Percentiles rank a stretch among this genome's conserved stretches.
phyloP scores from a whole-genome alignment of 2,329 filamentous ascomycete genomes.

The Exophiala lecanii-corni region DNA sequence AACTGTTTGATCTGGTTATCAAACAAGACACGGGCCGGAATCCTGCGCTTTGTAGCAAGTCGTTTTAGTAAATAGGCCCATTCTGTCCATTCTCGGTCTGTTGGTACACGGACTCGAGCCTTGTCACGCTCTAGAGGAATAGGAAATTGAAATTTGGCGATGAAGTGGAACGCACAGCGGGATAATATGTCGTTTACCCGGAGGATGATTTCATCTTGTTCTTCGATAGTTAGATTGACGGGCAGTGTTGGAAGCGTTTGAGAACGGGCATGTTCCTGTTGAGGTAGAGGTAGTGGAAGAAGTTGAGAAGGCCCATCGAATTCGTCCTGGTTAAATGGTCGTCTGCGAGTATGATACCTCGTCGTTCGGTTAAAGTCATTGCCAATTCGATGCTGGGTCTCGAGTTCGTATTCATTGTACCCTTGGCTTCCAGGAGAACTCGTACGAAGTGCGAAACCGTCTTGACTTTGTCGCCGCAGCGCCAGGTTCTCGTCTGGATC shows the following conservation, averaged over 20 bases:
- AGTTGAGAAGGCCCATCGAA: constrained; percentile 86
- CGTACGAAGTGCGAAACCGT: constrained; percentile 23
- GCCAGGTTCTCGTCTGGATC: constrained; percentile 18
- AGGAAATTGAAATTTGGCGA: constrained; percentile 86
- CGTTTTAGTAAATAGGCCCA: constrained; percentile 86
- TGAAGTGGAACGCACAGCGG: constrained; percentile 83
- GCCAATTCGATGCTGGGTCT: constrained; percentile 21
- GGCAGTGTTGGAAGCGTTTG: constrained; percentile 76
- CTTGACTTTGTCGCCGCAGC: constrained; percentile 26
- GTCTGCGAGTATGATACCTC: constrained; percentile 24
- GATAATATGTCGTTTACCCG: constrained; percentile 81
- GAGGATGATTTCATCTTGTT: constrained; percentile 75
- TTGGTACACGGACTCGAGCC: constrained; percentile 67
- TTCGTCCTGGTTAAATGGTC: constrained; percentile 75
- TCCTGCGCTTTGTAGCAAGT: constrained; percentile 78
- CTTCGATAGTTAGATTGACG: constrained; percentile 74
- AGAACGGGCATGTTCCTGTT: constrained; percentile 70
- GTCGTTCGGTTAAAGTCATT: constrained; percentile 19
- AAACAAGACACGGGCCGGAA: constrained; percentile 77
- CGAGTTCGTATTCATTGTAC: constrained; percentile 25
- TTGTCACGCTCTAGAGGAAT: constrained; percentile 80
- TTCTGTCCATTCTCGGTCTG: constrained; percentile 83
- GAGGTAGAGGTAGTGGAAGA: constrained; percentile 65
- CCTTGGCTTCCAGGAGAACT: constrained; percentile 24
- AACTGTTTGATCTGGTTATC: constrained; percentile 90